Evolutionary conservation across 164 flowering plant genomes (phyloP), one percentile per base, ranked within the genome.

Genomic region (Chimonanthus salicifolius): DNA sequence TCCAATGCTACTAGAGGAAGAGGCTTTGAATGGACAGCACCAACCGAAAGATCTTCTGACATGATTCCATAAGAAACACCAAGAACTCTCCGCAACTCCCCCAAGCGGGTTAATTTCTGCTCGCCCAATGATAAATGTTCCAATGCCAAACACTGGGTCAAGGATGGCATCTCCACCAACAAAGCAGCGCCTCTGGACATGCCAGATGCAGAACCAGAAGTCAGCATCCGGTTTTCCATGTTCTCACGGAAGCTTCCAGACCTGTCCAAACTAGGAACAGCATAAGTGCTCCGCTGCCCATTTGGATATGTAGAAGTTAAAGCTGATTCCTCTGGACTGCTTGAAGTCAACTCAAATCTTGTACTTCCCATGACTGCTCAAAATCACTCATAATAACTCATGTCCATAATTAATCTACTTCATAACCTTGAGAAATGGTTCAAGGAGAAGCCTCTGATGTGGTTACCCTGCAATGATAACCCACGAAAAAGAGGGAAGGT

Each of bases 201-300:
- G 60, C 51, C 33, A 20, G 77, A 13, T 33, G 60, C 10, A 54
- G 60, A 54, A 62, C 88, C 89, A 78, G 88, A 85, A 71, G 75
- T 72, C 76, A 79, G 79, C 49, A 75, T 71, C 70, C 90, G 82
- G 66, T 77, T 81, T 49, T 92, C 94, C 68, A 77, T 74, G 60
- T 83, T 81, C 71, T 90, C 93, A n/a, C 97, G 82, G 69, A 88
- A 88, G 85, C 94, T 90, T 66, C 89, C 88, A 47, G 94, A 87
- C 84, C 93, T 89, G 71, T 87, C 97, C 82, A 94, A 80, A 79
- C 67, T 78, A 63, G 85, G 77, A 63, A 81, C 80, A 1, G 82
- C 43, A 76, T 83, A 83, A 78, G 49, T 83, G 15, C 87, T 85
- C 62, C 89, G 84, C 76, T 84, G 90, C 73, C 87, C 94, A 87